phyloP scores from a whole-genome alignment of 2,329 filamentous ascomycete species.

The Cryphonectria carpinicola region DNA sequence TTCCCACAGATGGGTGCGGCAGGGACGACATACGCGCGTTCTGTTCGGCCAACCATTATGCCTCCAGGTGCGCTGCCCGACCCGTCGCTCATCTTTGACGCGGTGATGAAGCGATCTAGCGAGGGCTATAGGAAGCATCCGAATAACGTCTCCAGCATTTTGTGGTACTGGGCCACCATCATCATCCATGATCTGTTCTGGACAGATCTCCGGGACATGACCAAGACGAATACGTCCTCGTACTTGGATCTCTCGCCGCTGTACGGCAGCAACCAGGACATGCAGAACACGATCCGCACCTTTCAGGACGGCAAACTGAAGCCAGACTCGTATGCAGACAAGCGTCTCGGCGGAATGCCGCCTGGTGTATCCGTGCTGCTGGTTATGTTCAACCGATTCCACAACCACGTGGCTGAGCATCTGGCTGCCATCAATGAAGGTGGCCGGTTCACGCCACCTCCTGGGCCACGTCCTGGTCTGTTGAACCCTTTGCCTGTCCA shows the following conservation, averaged over 20 bases:
- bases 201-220: constrained; percentile 65
- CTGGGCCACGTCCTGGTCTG: constrained; percentile 30
- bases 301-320: constrained; percentile 74
- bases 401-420: constrained; percentile 83
- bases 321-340: constrained; percentile 72
- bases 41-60: constrained; percentile 61
- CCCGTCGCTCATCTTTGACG: constrained; percentile 64
- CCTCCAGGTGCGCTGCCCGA: constrained; percentile 70
- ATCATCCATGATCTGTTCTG: constrained; percentile 74
- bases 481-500: not conserved
- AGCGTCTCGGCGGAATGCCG: constrained; percentile 70
- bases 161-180: constrained; percentile 75
- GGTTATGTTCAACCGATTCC: constrained; percentile 82
- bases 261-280: constrained; percentile 69
- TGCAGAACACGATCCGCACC: constrained; percentile 69
- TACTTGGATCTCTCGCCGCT: constrained; percentile 74
- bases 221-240: constrained; percentile 68
- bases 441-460: constrained; percentile 73
- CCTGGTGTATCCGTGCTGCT: constrained; percentile 73
- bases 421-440: constrained; percentile 86
- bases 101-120: constrained; percentile 57
- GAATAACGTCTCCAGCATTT: constrained; percentile 72
- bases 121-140: constrained; percentile 60
- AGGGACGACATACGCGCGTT: constrained; percentile 68
- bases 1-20: constrained; percentile 69